phyloP scores from a whole-genome alignment of 306 rosid genomes.

The Trifolium subterraneum region DNA sequence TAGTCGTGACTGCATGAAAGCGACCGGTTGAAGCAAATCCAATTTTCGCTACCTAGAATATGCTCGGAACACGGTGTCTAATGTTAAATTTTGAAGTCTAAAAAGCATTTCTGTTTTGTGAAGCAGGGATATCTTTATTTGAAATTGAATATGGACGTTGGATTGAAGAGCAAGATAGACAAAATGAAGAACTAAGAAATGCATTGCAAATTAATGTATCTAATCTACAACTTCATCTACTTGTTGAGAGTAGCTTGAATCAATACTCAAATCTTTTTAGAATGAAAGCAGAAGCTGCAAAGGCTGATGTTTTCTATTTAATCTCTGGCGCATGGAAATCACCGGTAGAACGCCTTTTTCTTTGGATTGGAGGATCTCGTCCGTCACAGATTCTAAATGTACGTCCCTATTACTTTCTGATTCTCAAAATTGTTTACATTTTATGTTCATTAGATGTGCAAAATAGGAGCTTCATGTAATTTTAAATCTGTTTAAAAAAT shows the following conservation, averaged over 20 bases:
- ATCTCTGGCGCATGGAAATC: slow-evolving; percentile 89
- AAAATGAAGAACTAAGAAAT: slow-evolving; percentile 65
- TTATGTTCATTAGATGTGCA: too few species aligned
- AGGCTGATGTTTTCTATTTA: slow-evolving; percentile 68
- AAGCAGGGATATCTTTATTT: slow-evolving; percentile 60
- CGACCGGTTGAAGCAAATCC: too few species aligned
- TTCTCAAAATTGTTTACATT: background rate
- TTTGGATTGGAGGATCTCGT: slow-evolving; percentile 96
- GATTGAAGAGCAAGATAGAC: slow-evolving; percentile 67
- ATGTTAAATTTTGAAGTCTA: too few species aligned
- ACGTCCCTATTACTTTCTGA: slow-evolving; percentile 13
- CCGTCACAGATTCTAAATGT: slow-evolving; percentile 90
- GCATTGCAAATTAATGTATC: slow-evolving; percentile 69
- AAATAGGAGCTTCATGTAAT: too few species aligned
- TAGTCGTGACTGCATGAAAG: too few species aligned
- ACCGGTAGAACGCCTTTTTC: slow-evolving; percentile 82
- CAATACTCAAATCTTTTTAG: slow-evolving; percentile 63
- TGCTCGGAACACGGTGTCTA: too few species aligned
- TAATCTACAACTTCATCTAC: slow-evolving; percentile 61
- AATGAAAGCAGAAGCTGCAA: background rate
- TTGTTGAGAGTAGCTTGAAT: slow-evolving; percentile 65
- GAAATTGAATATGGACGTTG: background rate
- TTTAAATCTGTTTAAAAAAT: too few species aligned
- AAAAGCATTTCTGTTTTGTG: background rate
- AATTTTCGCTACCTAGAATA: too few species aligned